Conservation (phyloP, 2,329 filamentous ascomycete genomes). For the Verticillium isaacii region DNA sequence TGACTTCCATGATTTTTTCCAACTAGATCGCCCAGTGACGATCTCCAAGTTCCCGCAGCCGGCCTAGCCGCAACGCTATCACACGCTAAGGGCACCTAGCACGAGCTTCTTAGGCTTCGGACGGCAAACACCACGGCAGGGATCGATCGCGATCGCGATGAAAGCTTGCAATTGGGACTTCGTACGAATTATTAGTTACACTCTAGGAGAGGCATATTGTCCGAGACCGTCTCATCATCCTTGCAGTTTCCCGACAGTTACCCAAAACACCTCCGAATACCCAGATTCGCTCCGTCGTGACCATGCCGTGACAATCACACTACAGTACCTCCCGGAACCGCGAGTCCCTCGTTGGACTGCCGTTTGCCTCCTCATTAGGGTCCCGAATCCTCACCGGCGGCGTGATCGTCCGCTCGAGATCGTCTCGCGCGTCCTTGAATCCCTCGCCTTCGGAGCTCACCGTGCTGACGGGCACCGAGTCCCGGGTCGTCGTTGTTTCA, state of each 20-base stretch:
- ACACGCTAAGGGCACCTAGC: neutral
- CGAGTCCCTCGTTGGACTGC: constrained; percentile 52
- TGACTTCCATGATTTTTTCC: neutral
- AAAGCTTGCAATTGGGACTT: neutral
- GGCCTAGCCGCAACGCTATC: neutral
- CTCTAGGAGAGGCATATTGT: neutral
- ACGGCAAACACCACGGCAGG: neutral
- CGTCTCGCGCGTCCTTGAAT: constrained; percentile 42
- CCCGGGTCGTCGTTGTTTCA: constrained; percentile 20
- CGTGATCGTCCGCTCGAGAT: constrained; percentile 21
- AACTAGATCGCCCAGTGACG: neutral
- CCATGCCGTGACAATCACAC: neutral
- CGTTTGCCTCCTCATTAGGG: constrained; percentile 28
- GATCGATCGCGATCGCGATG: neutral
- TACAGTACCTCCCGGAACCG: constrained; percentile 54
- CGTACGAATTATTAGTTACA: neutral
- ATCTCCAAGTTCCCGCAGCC: neutral
- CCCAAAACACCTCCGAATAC: neutral
- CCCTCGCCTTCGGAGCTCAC: constrained; percentile 23
- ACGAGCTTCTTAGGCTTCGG: neutral
- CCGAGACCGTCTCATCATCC: neutral
- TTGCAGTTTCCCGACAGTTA: neutral
- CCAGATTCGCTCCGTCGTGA: neutral
- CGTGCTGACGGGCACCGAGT: constrained; percentile 7
- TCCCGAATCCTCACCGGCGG: constrained; percentile 32